Conservation (phyloP, 2,329 filamentous ascomycete genomes). For the Xylaria sp. region DNA sequence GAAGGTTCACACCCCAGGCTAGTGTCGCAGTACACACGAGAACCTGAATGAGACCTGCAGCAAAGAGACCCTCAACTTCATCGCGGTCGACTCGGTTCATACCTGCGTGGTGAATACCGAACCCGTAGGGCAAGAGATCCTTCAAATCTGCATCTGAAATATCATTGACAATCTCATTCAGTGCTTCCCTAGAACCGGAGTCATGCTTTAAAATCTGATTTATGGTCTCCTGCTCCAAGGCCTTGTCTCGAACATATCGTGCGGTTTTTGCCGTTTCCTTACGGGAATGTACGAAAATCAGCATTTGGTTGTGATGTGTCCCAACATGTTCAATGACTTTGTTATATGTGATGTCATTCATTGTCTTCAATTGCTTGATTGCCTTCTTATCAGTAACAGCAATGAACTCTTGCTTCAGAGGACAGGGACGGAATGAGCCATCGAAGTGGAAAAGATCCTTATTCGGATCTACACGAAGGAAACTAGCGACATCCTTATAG, state of each 20-base stretch:
- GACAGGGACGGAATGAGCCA: conserved; percentile 90
- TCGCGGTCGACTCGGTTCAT: conserved; percentile 96
- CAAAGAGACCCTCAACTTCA: conserved; percentile 93
- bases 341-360: conserved; percentile 98
- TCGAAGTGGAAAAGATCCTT: conserved; percentile 97
- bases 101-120: conserved; percentile 97
- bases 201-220: conserved; percentile 93
- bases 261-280: conserved; percentile 99
- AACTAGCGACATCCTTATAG: conserved; percentile 94
- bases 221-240: conserved; percentile 95
- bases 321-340: conserved; percentile 98
- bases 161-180: conserved; percentile 82
- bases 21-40: conserved; percentile 97
- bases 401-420: conserved; percentile 94
- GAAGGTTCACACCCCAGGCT: conserved; percentile 98
- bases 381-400: conserved; percentile 97
- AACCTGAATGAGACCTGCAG: conserved; percentile 89
- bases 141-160: conserved; percentile 89
- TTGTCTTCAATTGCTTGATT: conserved; percentile 98
- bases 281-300: conserved; percentile 97
- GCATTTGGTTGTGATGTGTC: conserved; percentile 92
- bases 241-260: conserved; percentile 94
- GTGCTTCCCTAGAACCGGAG: conserved; percentile 85
- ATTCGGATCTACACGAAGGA: conserved; percentile 83
- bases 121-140: conserved; percentile 92